Evolutionary conservation across 1,284 basidiomycete genomes (phyloP).

Genomic region (Vanrija humicola): DNA sequence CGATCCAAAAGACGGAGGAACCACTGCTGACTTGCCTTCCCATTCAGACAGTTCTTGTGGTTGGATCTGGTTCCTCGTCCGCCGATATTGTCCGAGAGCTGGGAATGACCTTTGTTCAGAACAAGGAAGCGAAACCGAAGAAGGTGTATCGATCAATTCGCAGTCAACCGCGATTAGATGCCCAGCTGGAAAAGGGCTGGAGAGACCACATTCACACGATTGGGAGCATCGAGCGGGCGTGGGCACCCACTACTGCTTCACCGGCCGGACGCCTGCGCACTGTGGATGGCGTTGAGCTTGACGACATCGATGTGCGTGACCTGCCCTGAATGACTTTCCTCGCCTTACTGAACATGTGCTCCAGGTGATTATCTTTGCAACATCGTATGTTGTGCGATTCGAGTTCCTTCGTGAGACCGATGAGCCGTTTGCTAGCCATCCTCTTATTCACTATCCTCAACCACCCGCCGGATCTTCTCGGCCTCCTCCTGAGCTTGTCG

Average conservation of each 20-base stretch:
- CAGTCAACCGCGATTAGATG: constrained; percentile 10
- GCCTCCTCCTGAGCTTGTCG: constrained; percentile 1
- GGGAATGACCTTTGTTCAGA: constrained; percentile 5
- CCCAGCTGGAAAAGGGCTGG: constrained; percentile 13
- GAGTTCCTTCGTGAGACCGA: constrained; percentile 11
- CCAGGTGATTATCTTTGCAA: constrained; percentile 15
- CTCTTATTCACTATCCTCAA: constrained; percentile 2
- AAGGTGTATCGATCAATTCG: constrained; percentile 14
- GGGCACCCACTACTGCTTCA: no score
- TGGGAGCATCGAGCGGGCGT: no score
- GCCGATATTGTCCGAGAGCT: constrained; percentile 12
- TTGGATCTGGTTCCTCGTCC: constrained; percentile 11
- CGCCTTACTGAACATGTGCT: neutral
- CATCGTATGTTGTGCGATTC: constrained; percentile 9
- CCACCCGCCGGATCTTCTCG: neutral
- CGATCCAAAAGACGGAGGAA: no score
- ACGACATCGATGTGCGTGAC: neutral
- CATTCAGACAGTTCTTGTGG: constrained; percentile 9
- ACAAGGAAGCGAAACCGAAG: neutral
- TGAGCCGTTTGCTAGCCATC: constrained; percentile 7
- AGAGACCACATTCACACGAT: constrained; percentile 6
- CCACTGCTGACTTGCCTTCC: neutral
- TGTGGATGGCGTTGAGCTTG: constrained; percentile 11
- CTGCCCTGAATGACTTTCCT: neutral
- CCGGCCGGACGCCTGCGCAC: neutral